phyloP scores from a whole-genome alignment of 2,329 filamentous ascomycete genomes.

The Colletotrichum spaethianum region DNA sequence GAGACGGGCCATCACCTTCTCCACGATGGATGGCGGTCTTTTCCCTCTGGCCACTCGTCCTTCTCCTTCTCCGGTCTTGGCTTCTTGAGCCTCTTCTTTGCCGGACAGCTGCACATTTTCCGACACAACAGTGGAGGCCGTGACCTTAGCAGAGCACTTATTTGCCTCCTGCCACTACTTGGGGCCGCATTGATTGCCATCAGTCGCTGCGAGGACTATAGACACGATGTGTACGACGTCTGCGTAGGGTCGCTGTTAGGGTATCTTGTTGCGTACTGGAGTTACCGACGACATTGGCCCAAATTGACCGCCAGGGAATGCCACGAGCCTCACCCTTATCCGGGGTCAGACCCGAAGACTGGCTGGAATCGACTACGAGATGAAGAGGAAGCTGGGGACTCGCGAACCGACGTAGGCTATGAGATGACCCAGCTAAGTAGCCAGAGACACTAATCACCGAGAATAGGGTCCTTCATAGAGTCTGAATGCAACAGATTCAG shows the following conservation, averaged over 20 bases:
- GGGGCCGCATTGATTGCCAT: slow-evolving; percentile 78
- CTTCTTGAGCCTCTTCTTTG: slow-evolving; percentile 79
- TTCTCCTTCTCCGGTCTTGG: slow-evolving; percentile 86
- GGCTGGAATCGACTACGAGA: slow-evolving; percentile 64
- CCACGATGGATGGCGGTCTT: slow-evolving; percentile 88
- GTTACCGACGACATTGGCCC: slow-evolving; percentile 76
- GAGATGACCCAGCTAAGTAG: slow-evolving; percentile 50
- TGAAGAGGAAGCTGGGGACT: slow-evolving; percentile 63
- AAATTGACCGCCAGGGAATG: slow-evolving; percentile 65
- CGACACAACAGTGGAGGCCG: slow-evolving; percentile 58
- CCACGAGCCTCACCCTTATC: slow-evolving; percentile 69
- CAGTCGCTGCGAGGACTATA: slow-evolving; percentile 78
- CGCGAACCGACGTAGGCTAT: slow-evolving; percentile 54
- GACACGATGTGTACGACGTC: slow-evolving; percentile 81
- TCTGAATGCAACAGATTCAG: slow-evolving; percentile 21
- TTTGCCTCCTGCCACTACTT: slow-evolving; percentile 72
- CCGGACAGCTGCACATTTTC: slow-evolving; percentile 75
- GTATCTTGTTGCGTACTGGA: slow-evolving; percentile 73
- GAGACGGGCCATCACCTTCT: slow-evolving; percentile 77
- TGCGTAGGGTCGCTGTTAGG: slow-evolving; percentile 73
- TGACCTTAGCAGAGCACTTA: slow-evolving; percentile 69
- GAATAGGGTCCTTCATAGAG: slow-evolving; percentile 33
- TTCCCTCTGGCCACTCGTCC: slow-evolving; percentile 84
- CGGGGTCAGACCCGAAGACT: slow-evolving; percentile 52
- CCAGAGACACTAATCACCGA: slow-evolving; percentile 37